Conservation (phyloP, 805 yeast genomes). For the Lipomyces oligophaga region DNA sequence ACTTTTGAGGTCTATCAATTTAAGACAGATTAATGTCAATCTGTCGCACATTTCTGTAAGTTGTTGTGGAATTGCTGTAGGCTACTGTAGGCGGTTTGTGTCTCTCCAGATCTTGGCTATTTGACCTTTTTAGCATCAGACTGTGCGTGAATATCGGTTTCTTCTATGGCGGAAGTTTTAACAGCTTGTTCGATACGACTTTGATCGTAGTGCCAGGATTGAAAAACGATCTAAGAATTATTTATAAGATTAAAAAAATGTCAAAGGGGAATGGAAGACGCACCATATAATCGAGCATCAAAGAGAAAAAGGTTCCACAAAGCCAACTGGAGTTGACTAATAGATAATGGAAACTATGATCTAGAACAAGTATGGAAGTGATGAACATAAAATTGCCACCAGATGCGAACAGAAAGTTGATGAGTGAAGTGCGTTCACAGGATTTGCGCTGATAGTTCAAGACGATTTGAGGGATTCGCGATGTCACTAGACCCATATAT, state of each 20-base stretch:
- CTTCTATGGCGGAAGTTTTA: too few species aligned
- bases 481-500: slow-evolving; percentile 34
- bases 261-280: background rate
- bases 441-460: slow-evolving; percentile 82
- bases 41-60: too few species aligned
- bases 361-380: slow-evolving; percentile 67
- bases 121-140: too few species aligned
- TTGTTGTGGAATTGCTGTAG: too few species aligned
- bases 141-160: too few species aligned
- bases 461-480: slow-evolving; percentile 87
- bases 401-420: slow-evolving; percentile 93
- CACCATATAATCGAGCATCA: slow-evolving; percentile 55
- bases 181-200: background rate
- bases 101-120: too few species aligned
- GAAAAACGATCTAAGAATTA: slow-evolving; percentile 21
- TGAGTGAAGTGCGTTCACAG: slow-evolving; percentile 90
- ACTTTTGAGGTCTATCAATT: too few species aligned
- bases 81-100: too few species aligned
- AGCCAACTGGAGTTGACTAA: slow-evolving; percentile 88
- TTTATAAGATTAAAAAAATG: too few species aligned
- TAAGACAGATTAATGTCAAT: too few species aligned
- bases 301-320: slow-evolving; percentile 85
- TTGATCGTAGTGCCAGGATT: slow-evolving; percentile 26
- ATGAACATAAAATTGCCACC: slow-evolving; percentile 91
- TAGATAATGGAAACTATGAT: slow-evolving; percentile 64